Evolutionary conservation across 352 stramenopile species (phyloP).

Genomic region (Phytophthora vignae): DNA sequence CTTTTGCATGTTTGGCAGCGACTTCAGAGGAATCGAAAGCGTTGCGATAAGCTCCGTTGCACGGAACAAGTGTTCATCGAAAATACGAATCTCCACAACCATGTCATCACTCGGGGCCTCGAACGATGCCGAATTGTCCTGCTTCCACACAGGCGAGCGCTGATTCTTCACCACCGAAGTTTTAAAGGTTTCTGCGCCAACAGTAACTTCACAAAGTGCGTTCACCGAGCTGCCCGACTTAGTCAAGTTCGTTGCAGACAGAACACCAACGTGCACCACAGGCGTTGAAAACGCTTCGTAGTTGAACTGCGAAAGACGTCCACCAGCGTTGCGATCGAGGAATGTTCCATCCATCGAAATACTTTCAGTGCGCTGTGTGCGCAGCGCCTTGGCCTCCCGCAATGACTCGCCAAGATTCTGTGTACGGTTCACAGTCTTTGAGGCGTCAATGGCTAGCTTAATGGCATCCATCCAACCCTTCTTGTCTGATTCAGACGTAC

Average conservation of each 20-base stretch:
- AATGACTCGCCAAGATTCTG: constrained; percentile 63
- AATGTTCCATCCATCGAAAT: constrained; percentile 76
- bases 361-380: constrained; percentile 71
- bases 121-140: constrained; percentile 87
- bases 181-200: constrained; percentile 85
- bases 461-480: constrained; percentile 89
- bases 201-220: constrained; percentile 81
- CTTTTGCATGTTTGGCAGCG: constrained; percentile 87
- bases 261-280: constrained; percentile 79
- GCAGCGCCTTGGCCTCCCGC: constrained; percentile 59
- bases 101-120: constrained; percentile 81
- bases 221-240: constrained; percentile 82
- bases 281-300: constrained; percentile 86
- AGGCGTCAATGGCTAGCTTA: constrained; percentile 87
- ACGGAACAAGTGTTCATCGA: constrained; percentile 85
- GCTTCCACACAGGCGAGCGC: constrained; percentile 86
- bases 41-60: constrained; percentile 77
- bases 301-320: constrained; percentile 87
- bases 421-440: constrained; percentile 81
- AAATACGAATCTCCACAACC: constrained; percentile 86
- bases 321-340: constrained; percentile 68
- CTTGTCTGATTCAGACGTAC: constrained; percentile 85
- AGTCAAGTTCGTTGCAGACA: constrained; percentile 84
- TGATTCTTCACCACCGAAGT: constrained; percentile 85
- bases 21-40: constrained; percentile 82